Evolutionary conservation across 139 green algal genomes (phyloP).

Genomic region (Chlamydomonas incerta): DNA sequence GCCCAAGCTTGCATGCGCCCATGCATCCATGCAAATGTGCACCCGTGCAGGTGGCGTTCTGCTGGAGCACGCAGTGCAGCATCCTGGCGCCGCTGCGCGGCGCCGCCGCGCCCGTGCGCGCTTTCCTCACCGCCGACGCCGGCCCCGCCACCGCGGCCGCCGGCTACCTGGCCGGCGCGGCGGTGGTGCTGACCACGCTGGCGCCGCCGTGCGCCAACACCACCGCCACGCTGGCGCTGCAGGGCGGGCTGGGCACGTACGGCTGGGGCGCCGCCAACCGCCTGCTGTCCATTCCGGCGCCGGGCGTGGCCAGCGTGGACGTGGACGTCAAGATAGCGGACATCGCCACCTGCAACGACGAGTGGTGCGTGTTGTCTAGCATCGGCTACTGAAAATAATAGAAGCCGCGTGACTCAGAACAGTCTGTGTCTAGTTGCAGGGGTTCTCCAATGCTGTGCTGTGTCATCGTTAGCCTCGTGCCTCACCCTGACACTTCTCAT

Average conservation of each 20-base stretch:
- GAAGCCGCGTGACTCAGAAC: too few relatives aligned
- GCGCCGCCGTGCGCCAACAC: neutral
- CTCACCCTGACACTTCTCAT: too few relatives aligned
- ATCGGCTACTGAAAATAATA: too few relatives aligned
- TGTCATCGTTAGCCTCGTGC: too few relatives aligned
- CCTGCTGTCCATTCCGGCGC: neutral
- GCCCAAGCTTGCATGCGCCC: too few relatives aligned
- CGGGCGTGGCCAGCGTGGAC: conserved; percentile 4
- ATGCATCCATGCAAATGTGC: too few relatives aligned
- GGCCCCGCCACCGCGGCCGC: neutral
- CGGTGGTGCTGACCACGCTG: conserved; percentile 26
- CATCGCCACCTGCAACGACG: neutral
- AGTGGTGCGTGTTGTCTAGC: conserved; percentile 1
- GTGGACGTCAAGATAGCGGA: neutral
- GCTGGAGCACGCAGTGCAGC: conserved; percentile 19
- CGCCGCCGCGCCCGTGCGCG: neutral
- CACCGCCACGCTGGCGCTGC: neutral
- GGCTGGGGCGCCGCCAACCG: neutral
- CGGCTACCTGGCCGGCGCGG: neutral
- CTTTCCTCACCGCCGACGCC: neutral
- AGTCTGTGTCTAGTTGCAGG: too few relatives aligned
- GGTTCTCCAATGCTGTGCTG: too few relatives aligned
- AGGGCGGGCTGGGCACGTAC: neutral
- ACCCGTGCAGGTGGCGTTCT: conserved; percentile 17
- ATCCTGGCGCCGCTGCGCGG: neutral